phyloP scores from a whole-genome alignment of 148 eudicot genomes.

The Rhododendron mucronatum region DNA sequence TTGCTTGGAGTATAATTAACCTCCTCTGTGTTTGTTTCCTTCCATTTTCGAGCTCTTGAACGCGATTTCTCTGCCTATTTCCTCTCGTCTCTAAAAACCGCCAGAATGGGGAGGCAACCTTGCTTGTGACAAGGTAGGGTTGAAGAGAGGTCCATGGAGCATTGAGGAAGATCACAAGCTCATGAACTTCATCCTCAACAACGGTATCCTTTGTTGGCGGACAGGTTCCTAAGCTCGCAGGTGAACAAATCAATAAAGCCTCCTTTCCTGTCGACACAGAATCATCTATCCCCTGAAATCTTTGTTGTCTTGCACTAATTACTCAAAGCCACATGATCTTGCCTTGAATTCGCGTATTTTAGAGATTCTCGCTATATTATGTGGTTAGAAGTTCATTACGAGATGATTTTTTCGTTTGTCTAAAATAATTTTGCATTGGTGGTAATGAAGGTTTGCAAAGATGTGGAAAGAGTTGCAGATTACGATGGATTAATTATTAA shows the following conservation, averaged over 20 bases:
- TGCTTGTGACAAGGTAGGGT: conserved; percentile 69
- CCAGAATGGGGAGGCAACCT: conserved; percentile 71
- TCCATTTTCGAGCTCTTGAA: conserved; percentile 4
- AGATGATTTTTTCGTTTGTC: not conserved
- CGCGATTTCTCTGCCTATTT: no score
- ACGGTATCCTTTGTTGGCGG: conserved; percentile 75
- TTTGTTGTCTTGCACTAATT: no score
- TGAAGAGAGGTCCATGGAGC: conserved; percentile 87
- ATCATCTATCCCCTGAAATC: not conserved
- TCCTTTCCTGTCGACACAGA: not conserved
- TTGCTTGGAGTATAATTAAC: conserved; percentile 28
- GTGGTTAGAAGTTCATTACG: not conserved
- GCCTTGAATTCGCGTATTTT: no score
- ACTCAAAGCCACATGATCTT: no score
- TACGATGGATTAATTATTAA: conserved; percentile 83
- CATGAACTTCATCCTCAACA: conserved; percentile 50
- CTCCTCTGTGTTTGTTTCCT: not conserved
- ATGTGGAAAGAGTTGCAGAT: conserved; percentile 81
- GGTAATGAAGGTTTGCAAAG: conserved; percentile 52
- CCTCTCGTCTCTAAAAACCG: not conserved
- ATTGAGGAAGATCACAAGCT: conserved; percentile 79
- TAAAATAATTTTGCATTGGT: not conserved
- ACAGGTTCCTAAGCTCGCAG: conserved; percentile 70
- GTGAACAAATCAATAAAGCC: conserved; percentile 19
- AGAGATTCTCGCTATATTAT: not conserved